Conservation (phyloP, 2,329 filamentous ascomycete genomes). For the Clarireedia homoeocarpa region DNA sequence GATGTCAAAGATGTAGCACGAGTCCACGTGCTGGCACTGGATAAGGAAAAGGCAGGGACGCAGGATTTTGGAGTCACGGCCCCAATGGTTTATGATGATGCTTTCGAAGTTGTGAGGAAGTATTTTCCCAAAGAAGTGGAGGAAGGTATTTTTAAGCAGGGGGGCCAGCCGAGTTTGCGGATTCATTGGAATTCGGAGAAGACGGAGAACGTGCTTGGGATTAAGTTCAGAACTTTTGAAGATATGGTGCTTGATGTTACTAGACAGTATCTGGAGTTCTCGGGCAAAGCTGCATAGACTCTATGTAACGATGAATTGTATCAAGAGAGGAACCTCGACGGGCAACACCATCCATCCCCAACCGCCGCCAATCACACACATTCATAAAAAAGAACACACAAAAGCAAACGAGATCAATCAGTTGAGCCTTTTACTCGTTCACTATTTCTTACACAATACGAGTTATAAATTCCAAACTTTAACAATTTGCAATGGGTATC, state of each 20-base stretch:
- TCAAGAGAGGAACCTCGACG: background rate
- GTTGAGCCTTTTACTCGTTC: too few species aligned
- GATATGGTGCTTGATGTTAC: background rate
- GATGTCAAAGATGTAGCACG: background rate
- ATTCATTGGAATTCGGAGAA: background rate
- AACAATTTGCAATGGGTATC: too few species aligned
- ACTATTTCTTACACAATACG: too few species aligned
- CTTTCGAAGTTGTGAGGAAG: background rate
- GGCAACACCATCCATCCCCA: background rate
- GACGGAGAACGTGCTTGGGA: background rate
- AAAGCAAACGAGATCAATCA: too few species aligned
- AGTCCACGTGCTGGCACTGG: background rate
- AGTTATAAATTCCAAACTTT: too few species aligned
- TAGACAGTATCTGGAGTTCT: background rate
- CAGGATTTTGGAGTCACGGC: background rate
- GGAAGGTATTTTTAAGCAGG: background rate
- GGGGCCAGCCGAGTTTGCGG: background rate
- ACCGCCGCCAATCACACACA: too few species aligned
- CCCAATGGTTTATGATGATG: background rate
- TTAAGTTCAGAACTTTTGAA: background rate
- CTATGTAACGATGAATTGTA: background rate
- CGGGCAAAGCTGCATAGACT: background rate
- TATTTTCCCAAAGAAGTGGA: constrained; percentile 4
- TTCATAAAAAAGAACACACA: too few species aligned
- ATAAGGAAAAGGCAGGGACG: background rate